Evolutionary conservation across 148 eudicot genomes (phyloP), one percentile per base, ranked within the genome.

Genomic region (Bassia scoparia): DNA sequence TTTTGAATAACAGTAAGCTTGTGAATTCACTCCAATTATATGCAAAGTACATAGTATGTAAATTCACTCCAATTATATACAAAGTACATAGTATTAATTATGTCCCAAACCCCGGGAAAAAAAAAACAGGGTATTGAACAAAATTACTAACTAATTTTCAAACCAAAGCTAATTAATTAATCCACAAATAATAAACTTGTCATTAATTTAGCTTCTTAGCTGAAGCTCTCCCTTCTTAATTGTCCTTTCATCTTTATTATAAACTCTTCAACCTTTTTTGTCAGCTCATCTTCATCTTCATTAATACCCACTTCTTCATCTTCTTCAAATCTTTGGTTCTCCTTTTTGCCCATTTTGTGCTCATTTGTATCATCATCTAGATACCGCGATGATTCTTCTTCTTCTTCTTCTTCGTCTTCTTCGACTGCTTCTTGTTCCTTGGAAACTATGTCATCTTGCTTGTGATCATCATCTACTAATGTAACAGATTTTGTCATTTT

Each of bases 241-340:
- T 89, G 68, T 80, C 70, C 80, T 80, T 88, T 89, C 61, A 85
- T 68, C 79, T 80, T 92, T 23, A 81, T 74, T 58, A 92, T 92
- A 75, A 92, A 92, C 21, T 88, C 96, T 69, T 92, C 96, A 46
- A 87, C 81, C 62, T 87, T 81, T 74, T 73, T 81, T 63, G 85
- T 84, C 66, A 92, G 76, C 68, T 87, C 89, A 74, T 92, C 95
- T 0, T 86, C 97, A 2, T 78, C 76, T n/a, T 71, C 78, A 0
- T 53, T 67, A 3, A 9, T 18, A 35, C 0, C 49, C 43, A 15
- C 60, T 60, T 15, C 21, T 31, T 60, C 46, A 41, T 23, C 27
- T 11, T 60, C 49, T n/a, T 66, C 65, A 31, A 3, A 37, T 68
- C 0, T 58, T 30, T n/a, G n/a, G n/a, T n/a, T n/a, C n/a, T 43